These are phyloP conservation scores for Onygena corvina DNA, from an alignment of 2,329 filamentous ascomycete species.

Conservation along the genomic window DNA sequence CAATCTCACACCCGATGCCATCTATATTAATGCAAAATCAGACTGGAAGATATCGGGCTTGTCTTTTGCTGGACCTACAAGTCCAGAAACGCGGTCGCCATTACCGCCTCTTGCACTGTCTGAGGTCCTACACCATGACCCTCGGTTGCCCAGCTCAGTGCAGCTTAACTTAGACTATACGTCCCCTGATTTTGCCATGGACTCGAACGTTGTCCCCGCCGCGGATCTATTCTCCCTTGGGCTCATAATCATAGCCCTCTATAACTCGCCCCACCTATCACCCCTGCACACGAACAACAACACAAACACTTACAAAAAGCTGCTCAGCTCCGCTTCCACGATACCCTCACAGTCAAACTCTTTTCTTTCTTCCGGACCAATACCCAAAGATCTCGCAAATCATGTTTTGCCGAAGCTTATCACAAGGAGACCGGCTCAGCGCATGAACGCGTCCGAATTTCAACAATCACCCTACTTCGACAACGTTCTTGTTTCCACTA, in stretches of 20 bases:
- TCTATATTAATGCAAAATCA: constrained; percentile 91
- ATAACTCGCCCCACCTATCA: constrained; percentile 86
- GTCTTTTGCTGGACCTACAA: constrained; percentile 71
- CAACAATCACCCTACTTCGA: constrained; percentile 95
- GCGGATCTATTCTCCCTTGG: constrained; percentile 93
- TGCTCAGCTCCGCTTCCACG: constrained; percentile 66
- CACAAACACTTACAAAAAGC: constrained; percentile 68
- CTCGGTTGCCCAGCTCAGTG: constrained; percentile 65
- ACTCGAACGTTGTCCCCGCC: constrained; percentile 70
- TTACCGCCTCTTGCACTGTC: constrained; percentile 69
- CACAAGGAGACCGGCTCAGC: constrained; percentile 72
- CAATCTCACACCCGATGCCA: constrained; percentile 84
- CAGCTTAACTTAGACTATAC: constrained; percentile 89
- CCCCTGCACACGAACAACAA: constrained; percentile 74
- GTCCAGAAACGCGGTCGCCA: constrained; percentile 62
- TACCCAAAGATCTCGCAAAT: constrained; percentile 65
- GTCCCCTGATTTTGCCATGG: constrained; percentile 86
- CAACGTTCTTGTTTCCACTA: constrained; percentile 90
- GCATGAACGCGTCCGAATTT: constrained; percentile 79
- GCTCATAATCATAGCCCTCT: constrained; percentile 74
- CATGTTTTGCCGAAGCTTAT: constrained; percentile 76
- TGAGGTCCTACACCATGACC: constrained; percentile 74
- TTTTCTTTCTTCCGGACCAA: constrained; percentile 64
- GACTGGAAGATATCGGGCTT: constrained; percentile 99
- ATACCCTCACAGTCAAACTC: constrained; percentile 71